Evolutionary conservation across 1,139 yeast genomes (phyloP).

Genomic region (Yamadazyma triangularis): DNA sequence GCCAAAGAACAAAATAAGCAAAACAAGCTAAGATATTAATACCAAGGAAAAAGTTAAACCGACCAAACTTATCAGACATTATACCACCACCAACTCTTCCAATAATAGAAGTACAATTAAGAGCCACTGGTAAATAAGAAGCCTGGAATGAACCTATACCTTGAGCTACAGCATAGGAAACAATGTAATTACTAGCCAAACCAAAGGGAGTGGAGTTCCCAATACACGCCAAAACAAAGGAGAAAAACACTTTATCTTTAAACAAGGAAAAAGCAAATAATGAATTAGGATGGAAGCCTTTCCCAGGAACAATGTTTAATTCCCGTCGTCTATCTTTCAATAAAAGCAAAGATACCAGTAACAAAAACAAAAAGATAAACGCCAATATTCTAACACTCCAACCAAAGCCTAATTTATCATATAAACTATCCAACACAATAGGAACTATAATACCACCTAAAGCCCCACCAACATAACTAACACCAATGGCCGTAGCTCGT

Average conservation of each 20-base stretch:
- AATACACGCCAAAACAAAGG: constrained; percentile 19
- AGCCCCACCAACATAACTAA: constrained; percentile 24
- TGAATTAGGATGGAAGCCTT: constrained; percentile 4
- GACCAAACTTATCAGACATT: constrained; percentile 27
- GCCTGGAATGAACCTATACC: constrained; percentile 20
- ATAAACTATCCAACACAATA: constrained; percentile 17
- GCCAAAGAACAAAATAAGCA: constrained; percentile 23
- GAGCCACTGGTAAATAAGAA: constrained; percentile 22
- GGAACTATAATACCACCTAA: constrained; percentile 26
- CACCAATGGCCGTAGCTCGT: constrained; percentile 22
- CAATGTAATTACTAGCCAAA: constrained; percentile 21
- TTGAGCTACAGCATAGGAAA: constrained; percentile 25
- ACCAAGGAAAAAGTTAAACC: constrained; percentile 24
- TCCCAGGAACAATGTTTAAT: constrained; percentile 10
- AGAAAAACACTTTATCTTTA: constrained; percentile 16
- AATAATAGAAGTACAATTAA: constrained; percentile 25
- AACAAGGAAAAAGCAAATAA: constrained; percentile 15
- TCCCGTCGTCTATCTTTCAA: constrained; percentile 20
- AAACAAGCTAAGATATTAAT: constrained; percentile 17
- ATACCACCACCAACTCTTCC: constrained; percentile 27
- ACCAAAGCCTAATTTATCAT: constrained; percentile 23
- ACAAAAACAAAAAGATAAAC: constrained; percentile 15
- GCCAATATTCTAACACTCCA: constrained; percentile 26
- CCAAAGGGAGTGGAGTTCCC: constrained; percentile 17
- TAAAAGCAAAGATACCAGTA: constrained; percentile 13